Evolutionary conservation across 495 filamentous ascomycete species (phyloP).

Genomic region (Chaetomium cochliodes): DNA sequence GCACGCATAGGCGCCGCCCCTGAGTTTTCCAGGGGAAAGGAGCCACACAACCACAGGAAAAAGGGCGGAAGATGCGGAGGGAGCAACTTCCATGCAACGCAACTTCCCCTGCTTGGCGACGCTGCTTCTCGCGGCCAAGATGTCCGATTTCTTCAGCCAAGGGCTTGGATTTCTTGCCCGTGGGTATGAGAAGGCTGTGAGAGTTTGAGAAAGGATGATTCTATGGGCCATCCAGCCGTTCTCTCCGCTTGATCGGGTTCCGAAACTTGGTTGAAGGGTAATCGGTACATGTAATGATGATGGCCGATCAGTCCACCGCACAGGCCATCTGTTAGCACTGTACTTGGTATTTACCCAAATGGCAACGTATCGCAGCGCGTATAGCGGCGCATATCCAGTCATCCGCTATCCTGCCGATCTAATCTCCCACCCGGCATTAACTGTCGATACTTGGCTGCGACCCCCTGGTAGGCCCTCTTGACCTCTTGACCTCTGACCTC

Average conservation of each 20-base stretch:
- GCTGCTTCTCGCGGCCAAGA: conserved; percentile 2
- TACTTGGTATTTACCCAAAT: background rate
- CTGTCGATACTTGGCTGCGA: conserved; percentile 17
- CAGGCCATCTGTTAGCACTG: background rate
- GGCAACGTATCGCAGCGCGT: too few relatives aligned
- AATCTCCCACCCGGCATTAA: conserved; percentile 28
- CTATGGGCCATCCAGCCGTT: background rate
- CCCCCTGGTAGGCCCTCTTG: background rate
- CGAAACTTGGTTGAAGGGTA: background rate
- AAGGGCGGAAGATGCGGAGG: conserved; percentile 3
- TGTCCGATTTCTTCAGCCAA: background rate
- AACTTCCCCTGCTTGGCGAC: conserved; percentile 8
- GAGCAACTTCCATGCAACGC: background rate
- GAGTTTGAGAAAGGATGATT: background rate
- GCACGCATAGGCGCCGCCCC: conserved; percentile 15
- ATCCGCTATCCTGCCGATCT: conserved; percentile 17
- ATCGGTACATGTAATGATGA: too few relatives aligned
- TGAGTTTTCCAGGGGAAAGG: conserved; percentile 2
- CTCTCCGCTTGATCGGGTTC: background rate
- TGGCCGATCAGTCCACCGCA: background rate
- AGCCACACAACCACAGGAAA: background rate
- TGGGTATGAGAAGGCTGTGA: background rate
- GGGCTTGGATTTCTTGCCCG: background rate
- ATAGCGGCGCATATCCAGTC: background rate
- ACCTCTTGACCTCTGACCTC: background rate